phyloP scores from a whole-genome alignment of 805 yeast species.

The Diddensiella caesifluorescens region DNA sequence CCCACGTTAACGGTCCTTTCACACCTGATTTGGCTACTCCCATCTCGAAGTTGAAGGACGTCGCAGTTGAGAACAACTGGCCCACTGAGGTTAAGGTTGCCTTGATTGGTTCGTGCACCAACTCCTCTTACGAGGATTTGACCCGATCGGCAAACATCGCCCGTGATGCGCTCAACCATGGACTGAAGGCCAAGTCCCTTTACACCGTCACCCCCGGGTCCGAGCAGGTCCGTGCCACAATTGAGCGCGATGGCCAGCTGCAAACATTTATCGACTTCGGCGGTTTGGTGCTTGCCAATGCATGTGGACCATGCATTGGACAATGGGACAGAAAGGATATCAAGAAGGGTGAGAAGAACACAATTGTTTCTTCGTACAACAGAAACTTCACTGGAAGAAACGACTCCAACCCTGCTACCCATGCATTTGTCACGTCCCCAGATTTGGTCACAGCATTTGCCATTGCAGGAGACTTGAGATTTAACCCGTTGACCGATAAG shows the following conservation, averaged over 20 bases:
- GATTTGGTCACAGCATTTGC: conserved; percentile 94
- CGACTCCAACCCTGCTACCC: conserved; percentile 96
- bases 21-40: conserved; percentile 98
- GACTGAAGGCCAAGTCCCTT: conserved; percentile 85
- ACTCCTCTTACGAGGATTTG: conserved; percentile 98
- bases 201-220: conserved; percentile 97
- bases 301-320: conserved; percentile 99
- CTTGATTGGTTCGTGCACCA: conserved; percentile 96
- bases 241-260: conserved; percentile 91
- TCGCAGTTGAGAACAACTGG: conserved; percentile 83
- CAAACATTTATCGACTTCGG: conserved; percentile 84
- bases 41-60: conserved; percentile 75
- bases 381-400: conserved; percentile 97
- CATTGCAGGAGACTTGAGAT: conserved; percentile 90
- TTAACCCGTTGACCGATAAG: conserved; percentile 91
- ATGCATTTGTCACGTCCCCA: conserved; percentile 96
- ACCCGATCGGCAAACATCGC: conserved; percentile 91
- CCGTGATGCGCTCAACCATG: conserved; percentile 83
- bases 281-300: conserved; percentile 91
- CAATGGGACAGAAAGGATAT: conserved; percentile 96
- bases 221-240: conserved; percentile 97
- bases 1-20: conserved; percentile 95
- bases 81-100: conserved; percentile 90
- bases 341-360: conserved; percentile 90
- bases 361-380: conserved; percentile 94